Evolutionary conservation across 208 protist species (phyloP), one percentile per base, ranked within the genome.

Genomic region (Trypanosoma melophagium): DNA sequence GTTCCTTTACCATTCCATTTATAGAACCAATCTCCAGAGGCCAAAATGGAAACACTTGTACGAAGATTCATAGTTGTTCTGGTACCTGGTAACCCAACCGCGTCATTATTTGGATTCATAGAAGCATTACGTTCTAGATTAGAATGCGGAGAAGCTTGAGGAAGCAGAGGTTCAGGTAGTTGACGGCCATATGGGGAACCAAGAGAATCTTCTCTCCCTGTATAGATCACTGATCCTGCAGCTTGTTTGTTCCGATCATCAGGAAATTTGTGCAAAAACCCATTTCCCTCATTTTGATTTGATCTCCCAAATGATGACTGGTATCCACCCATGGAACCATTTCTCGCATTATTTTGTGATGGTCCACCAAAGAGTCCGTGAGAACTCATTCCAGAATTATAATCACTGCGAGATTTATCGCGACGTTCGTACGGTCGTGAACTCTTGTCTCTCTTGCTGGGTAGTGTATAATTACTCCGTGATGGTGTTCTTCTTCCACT

Each of bases 21-120:
- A 81, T 87, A 92, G 66, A 92, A 95, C 83, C 86, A 95, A 55
- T 95, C 89, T 12, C 89, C 89, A 7, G 63, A 60, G 28, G 59
- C 71, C 60, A 95, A 76, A 19, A 83, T 79, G 54, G 80, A 79
- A 38, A 89, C 70, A 67, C 84, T 88, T 24, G 80, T 89, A 47
- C 73, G 75, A 22, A 90, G 70, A 73, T 91, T 79, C 41, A 93
- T 80, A 13, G 82, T 92, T 21, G 81, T 78, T 70, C 77, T 71
- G 8, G 66, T 75, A 51, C 84, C 74, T 21, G 85, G 75, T 3
- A 87, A 57, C 13, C 78, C 76, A 14, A 80, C 50, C 1, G 71
- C 49, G n/a, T 69, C 14, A 45, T 74, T 65, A 54, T 38, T 51
- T 42, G 7, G 56, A 45, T 13, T 68, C 24, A 7, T 51, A n/a